Conservation (phyloP, 2,329 filamentous ascomycete genomes). For the Torrubiella hemipterigena region DNA sequence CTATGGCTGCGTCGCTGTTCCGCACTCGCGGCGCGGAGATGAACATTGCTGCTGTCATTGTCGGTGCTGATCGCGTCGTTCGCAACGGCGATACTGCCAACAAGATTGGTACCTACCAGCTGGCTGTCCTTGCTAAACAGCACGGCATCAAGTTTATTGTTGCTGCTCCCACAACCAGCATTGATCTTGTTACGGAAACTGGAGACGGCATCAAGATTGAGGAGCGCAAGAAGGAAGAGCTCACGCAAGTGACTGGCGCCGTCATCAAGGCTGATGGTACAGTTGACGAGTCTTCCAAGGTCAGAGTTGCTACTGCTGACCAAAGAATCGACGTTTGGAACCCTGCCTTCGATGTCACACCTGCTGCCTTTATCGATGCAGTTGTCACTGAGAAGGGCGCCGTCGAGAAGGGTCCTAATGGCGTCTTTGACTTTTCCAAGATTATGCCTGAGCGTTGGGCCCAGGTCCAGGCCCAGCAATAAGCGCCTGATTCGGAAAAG, state of each 20-base stretch:
- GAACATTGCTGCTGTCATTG: slow-evolving; percentile 76
- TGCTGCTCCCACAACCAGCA: slow-evolving; percentile 86
- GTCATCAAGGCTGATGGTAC: slow-evolving; percentile 50
- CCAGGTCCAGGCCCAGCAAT: no score
- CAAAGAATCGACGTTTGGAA: slow-evolving; percentile 85
- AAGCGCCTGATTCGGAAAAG: no score
- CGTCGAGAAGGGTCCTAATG: slow-evolving; percentile 62
- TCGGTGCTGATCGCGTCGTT: slow-evolving; percentile 89
- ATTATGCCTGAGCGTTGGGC: slow-evolving; percentile 46
- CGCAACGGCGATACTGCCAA: slow-evolving; percentile 97
- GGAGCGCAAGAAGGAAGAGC: slow-evolving; percentile 67
- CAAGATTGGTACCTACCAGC: slow-evolving; percentile 91
- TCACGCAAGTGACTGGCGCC: slow-evolving; percentile 75
- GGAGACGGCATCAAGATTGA: slow-evolving; percentile 83
- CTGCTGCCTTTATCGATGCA: slow-evolving; percentile 76
- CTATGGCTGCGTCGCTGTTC: slow-evolving; percentile 87
- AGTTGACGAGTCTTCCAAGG: slow-evolving; percentile 50
- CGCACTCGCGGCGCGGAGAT: slow-evolving; percentile 44
- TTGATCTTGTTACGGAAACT: slow-evolving; percentile 69
- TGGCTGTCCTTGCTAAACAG: slow-evolving; percentile 79
- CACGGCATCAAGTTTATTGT: slow-evolving; percentile 93
- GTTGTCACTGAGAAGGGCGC: slow-evolving; percentile 89
- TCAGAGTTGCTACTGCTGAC: slow-evolving; percentile 68
- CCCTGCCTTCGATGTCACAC: slow-evolving; percentile 92
- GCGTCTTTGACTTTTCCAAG: slow-evolving; percentile 52